Conservation (phyloP, 257 asterid species). For the Solanum sejunctum region DNA sequence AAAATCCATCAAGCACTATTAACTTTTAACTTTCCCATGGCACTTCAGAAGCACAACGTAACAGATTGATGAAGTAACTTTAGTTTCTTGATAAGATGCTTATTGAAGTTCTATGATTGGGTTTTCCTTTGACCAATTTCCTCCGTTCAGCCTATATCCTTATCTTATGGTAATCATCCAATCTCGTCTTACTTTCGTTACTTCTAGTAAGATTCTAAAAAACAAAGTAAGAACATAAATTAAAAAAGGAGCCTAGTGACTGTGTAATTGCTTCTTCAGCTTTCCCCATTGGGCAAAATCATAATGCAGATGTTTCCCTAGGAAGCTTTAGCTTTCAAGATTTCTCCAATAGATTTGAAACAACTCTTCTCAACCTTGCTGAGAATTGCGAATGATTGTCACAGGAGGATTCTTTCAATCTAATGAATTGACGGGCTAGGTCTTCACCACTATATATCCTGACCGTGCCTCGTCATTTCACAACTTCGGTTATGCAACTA, state of each 20-base stretch:
- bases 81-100: not conserved
- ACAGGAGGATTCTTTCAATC: slow-evolving; percentile 7
- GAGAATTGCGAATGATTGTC: not conserved
- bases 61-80: not conserved
- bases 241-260: not conserved
- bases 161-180: not conserved
- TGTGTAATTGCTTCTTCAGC: slow-evolving; percentile 5
- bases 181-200: not conserved
- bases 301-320: slow-evolving; percentile 8
- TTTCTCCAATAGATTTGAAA: slow-evolving; percentile 10
- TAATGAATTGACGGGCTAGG: slow-evolving; percentile 5
- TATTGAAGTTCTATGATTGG: not conserved
- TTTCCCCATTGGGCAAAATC: slow-evolving; percentile 13
- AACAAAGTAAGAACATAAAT: not conserved
- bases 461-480: no score
- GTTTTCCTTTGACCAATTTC: not conserved
- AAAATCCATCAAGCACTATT: not conserved
- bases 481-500: slow-evolving; percentile 18
- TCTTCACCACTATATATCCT: not conserved
- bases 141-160: not conserved
- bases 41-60: not conserved
- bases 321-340: slow-evolving; percentile 4
- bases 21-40: not conserved
- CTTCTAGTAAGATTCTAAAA: not conserved
- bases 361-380: not conserved